Conservation (phyloP, 2,329 filamentous ascomycete genomes). For the Pseudogymnoascus sp. region DNA sequence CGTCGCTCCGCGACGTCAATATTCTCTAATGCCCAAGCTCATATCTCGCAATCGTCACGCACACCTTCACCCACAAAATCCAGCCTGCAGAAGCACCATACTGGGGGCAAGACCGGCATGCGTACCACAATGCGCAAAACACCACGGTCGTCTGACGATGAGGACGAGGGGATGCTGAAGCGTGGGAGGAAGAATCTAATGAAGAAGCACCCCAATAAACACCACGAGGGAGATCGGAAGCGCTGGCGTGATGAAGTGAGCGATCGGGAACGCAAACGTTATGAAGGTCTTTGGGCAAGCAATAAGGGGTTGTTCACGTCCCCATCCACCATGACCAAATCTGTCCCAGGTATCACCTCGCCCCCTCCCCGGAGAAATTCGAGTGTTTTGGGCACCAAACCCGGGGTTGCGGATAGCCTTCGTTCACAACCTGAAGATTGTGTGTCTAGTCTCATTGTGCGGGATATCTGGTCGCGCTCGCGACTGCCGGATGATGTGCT, state of each 20-base stretch:
- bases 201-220: constrained; percentile 59
- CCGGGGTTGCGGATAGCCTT: constrained; percentile 18
- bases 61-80: constrained; percentile 36
- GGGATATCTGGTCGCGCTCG: constrained; percentile 68
- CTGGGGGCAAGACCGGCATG: constrained; percentile 39
- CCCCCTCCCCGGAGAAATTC: not conserved
- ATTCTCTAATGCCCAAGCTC: constrained; percentile 30
- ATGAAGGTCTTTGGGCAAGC: constrained; percentile 78
- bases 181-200: constrained; percentile 39
- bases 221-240: constrained; percentile 67
- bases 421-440: constrained; percentile 32
- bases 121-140: constrained; percentile 58
- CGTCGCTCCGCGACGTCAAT: constrained; percentile 30
- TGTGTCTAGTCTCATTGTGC: constrained; percentile 59
- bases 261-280: constrained; percentile 64
- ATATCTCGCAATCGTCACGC: constrained; percentile 27
- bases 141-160: constrained; percentile 21
- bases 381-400: not conserved
- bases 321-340: constrained; percentile 17
- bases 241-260: constrained; percentile 72
- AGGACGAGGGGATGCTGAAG: constrained; percentile 19
- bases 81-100: not conserved
- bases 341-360: not conserved
- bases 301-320: constrained; percentile 51
- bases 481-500: constrained; percentile 60